Base-by-base conservation (phyloP, 306 rosid genomes). In the Castanopsis chinensis region DNA sequence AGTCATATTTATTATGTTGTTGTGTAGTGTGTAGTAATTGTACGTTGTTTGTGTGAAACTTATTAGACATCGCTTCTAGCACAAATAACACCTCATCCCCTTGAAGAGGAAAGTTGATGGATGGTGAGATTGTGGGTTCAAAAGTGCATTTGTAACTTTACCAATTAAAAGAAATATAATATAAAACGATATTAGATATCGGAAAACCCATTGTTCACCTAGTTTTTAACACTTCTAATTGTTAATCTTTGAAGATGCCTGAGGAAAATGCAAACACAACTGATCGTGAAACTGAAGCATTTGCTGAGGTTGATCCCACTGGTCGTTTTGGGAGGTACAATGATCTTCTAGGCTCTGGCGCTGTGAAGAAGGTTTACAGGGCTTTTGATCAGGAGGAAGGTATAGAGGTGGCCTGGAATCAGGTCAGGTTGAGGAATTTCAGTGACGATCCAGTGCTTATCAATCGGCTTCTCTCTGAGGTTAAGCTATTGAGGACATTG, bases 321-420 rank as follows among this genome's bases (percentile, higher is more conserved):
- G 93, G 97, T 3, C 86, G 97, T 60, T 94, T 83, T 45, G 98
- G 98, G 37, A 87, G 97, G 57, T 94, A 92, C 41, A 76, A 6
- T 33, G 97, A 85, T 76, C 86, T 92, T 20, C 97, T 94, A 9
- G 98, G 98, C 4, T 57, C 58, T 69, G 99, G 99, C 43, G 97
- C 97, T 15, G 93, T 94, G 83, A 94, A 94, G 77, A 94, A 86
- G 75, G 99, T 94, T 6, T 94, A 92, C 54, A 79, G 97, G 82
- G 97, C 87, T 3, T 94, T 94, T 81, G 99, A 94, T 90, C 97
- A 89, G 78, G 86, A 88, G 81, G 97, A 94, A 84, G 98, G 98
- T 5, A 92, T 76, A 33, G 98, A 94, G 84, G 97, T 94, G 53
- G 98, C 98, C 14, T 94, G 97, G 98, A 94, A 92, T 78, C 96